Base-by-base conservation (phyloP, 192 early-diverging fungal genomes). In the Gryganskiella cystojenkinii region DNA sequence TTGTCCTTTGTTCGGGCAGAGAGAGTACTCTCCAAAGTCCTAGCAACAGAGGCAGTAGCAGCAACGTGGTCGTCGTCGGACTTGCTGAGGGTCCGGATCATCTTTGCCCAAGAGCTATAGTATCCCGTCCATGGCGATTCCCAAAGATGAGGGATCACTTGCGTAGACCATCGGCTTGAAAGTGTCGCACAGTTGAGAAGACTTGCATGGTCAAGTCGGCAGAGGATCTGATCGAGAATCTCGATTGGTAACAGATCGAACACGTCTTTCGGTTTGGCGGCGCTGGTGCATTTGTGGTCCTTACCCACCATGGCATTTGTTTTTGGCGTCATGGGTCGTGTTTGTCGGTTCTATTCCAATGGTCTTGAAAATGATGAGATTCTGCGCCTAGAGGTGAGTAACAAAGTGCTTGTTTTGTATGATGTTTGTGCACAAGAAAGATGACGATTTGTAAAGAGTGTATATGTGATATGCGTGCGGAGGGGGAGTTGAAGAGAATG, bases 131-230 rank as follows among this genome's bases (percentile, higher is more conserved):
- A 64, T 3, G 74, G 74, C 6, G 61, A 35, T 43, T 53, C 46
- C 74, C 74, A 78, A 25, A 78, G 35, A 44, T 69, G 61, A 0
- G 74, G 74, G 20, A 78, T 59, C 17, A 64, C 74, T 15, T 54
- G 46, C 3, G 24, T 37, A 2, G 60, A 49, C 74, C 74, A 78
- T 11, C 61, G 60, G 24, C 46, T 64, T 17, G 74, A 78, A 2
- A 78, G 46, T 0, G 56, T 57, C 9, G 25, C 40, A 19, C 74
- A 78, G 3, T 19, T 49, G 27, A 61, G 53, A 3, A 78, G 50
- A 8, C 60, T 54, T 0, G 47, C 3, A 2, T 64, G 55, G n/a
- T 67, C 61, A 9, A 78, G 25, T 11, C 37, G 28, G 6, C 6
- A 1, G 1, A 78, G 53, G 56, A 78, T 55, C 1, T 64, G 61